Conservation (phyloP, 192 early-diverging fungal species). For the Linnemannia schmuckeri region DNA sequence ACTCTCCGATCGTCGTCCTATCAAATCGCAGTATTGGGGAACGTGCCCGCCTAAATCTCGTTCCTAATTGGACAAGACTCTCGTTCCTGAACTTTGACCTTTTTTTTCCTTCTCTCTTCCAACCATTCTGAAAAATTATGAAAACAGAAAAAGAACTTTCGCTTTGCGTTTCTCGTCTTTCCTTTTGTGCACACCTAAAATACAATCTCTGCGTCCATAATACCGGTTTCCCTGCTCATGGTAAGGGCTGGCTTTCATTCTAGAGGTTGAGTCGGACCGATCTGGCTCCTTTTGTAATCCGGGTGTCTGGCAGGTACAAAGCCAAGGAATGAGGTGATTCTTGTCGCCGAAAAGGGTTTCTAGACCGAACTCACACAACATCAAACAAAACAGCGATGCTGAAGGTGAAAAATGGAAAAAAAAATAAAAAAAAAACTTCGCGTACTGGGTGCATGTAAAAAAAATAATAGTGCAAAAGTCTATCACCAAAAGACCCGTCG, state of each 20-base stretch:
- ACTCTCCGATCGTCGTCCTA: not conserved
- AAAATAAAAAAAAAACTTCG: not conserved
- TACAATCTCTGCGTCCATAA: not conserved
- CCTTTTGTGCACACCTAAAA: not conserved
- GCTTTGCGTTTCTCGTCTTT: not conserved
- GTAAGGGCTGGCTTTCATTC: not conserved
- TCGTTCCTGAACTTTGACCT: slow-evolving; percentile 10
- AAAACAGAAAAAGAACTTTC: not conserved
- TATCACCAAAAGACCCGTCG: not conserved
- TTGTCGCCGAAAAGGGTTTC: not conserved
- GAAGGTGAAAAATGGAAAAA: too few relatives aligned
- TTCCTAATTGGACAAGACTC: slow-evolving; percentile 1
- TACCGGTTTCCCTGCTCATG: not conserved
- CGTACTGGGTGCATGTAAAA: not conserved
- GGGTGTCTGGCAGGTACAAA: too few relatives aligned
- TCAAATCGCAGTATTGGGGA: not conserved
- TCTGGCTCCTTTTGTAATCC: not conserved
- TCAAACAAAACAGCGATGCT: not conserved
- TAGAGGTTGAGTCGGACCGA: not conserved
- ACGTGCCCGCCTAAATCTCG: not conserved
- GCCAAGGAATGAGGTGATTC: not conserved
- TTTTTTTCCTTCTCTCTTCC: not conserved
- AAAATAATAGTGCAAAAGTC: not conserved
- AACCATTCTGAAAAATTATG: not conserved
- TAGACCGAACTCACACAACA: not conserved